phyloP scores from a whole-genome alignment of 176 grass and related monocot genomes.

The Coix lacrymajobi region DNA sequence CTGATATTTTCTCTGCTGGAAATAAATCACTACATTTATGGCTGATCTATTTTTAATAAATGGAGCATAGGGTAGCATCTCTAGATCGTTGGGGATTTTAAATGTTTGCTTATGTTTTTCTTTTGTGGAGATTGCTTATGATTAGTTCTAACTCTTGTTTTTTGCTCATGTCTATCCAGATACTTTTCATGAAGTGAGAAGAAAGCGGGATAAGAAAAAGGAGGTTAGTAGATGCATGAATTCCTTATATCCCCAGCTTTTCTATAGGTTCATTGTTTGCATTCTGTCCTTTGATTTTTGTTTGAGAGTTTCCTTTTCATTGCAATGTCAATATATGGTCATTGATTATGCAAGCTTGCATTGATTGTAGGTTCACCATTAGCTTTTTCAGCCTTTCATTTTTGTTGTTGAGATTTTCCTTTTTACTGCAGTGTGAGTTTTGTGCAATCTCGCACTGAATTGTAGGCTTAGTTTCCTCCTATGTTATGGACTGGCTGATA shows the following conservation, averaged over 20 bases:
- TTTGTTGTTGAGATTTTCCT: not conserved
- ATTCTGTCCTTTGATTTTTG: not conserved
- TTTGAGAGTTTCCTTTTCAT: not conserved
- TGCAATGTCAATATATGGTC: not conserved
- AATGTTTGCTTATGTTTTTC: not conserved
- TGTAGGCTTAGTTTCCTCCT: not conserved
- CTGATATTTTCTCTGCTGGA: not conserved
- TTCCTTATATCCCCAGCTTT: not conserved
- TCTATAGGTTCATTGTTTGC: not conserved
- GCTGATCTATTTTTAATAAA: not conserved
- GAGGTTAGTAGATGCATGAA: slow-evolving; percentile 41
- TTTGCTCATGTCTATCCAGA: slow-evolving; percentile 38
- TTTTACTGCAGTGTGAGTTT: not conserved
- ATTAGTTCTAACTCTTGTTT: slow-evolving; percentile 29
- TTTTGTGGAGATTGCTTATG: not conserved
- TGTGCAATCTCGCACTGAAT: not conserved
- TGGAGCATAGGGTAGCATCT: not conserved
- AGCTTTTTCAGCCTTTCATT: not conserved
- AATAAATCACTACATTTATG: not conserved
- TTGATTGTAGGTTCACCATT: not conserved
- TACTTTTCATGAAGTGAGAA: slow-evolving; percentile 76
- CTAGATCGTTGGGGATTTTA: not conserved
- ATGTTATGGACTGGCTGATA: not conserved
- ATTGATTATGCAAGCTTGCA: not conserved
- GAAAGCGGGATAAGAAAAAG: slow-evolving; percentile 73